A percentile compares a stretch with the other conserved stretches of the same genome.
phyloP scores from a whole-genome alignment of 495 filamentous ascomycete genomes.

The Xylaria cubensis region DNA sequence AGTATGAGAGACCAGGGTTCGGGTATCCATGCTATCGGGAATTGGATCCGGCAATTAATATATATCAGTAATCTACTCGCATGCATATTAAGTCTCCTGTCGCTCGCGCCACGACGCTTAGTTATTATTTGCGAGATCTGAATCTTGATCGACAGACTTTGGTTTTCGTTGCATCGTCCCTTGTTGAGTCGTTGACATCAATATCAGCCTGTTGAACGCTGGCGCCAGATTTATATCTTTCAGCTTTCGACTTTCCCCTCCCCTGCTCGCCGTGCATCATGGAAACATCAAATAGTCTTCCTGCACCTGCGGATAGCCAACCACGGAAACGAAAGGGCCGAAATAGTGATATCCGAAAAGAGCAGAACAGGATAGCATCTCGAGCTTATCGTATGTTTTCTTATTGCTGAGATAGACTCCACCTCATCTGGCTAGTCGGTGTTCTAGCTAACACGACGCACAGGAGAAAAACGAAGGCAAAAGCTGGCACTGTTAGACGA shows the following conservation, averaged over 20 bases:
- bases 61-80: conserved; percentile 13
- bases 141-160: neutral
- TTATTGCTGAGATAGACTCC: neutral
- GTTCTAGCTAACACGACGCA: conserved; percentile 27
- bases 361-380: conserved; percentile 45
- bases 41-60: conserved; percentile 18
- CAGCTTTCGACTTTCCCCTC: neutral
- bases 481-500: conserved; percentile 44
- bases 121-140: neutral
- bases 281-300: conserved; percentile 28
- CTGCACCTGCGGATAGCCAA: conserved; percentile 24
- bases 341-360: conserved; percentile 43
- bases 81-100: conserved; percentile 19
- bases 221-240: neutral
- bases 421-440: neutral
- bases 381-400: conserved; percentile 42
- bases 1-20: neutral
- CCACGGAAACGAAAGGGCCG: conserved; percentile 34
- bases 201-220: neutral
- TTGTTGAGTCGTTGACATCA: neutral
- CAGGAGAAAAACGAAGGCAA: conserved; percentile 48
- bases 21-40: conserved; percentile 15
- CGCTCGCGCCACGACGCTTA: neutral
- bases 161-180: neutral
- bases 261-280: conserved; percentile 20